Evolutionary conservation across 805 yeast species (phyloP).

Genomic region (Myxozyma neglecta): DNA sequence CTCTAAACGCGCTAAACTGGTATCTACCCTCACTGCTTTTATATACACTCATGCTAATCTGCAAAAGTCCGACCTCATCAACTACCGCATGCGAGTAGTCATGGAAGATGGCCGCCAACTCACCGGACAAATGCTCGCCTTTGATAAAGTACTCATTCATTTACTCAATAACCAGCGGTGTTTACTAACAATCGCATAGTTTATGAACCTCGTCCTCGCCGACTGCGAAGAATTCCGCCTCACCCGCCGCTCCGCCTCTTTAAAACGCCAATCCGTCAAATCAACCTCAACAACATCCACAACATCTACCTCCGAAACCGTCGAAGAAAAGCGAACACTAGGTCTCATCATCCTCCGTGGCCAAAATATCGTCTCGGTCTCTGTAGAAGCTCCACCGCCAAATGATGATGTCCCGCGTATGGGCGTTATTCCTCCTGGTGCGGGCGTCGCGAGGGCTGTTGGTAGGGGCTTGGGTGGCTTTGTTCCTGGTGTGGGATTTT

Average conservation of each 20-base stretch:
- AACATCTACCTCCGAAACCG: constrained; percentile 42
- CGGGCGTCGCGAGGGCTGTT: constrained; percentile 41
- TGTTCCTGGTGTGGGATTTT: constrained; percentile 33
- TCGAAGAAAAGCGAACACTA: constrained; percentile 69
- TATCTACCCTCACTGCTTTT: background rate
- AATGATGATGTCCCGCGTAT: constrained; percentile 42
- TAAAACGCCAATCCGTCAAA: constrained; percentile 33
- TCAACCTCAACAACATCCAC: constrained; percentile 35
- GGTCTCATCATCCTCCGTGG: constrained; percentile 88
- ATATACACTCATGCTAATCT: background rate
- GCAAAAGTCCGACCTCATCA: constrained; percentile 60
- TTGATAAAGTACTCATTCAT: constrained; percentile 62
- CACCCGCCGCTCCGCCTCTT: constrained; percentile 56
- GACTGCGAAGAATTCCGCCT: constrained; percentile 82
- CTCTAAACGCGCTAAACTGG: constrained; percentile 34
- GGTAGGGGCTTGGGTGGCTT: constrained; percentile 37
- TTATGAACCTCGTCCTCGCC: constrained; percentile 79
- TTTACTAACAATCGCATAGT: constrained; percentile 40
- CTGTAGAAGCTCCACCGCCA: constrained; percentile 64
- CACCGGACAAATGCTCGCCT: constrained; percentile 79
- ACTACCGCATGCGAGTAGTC: constrained; percentile 69
- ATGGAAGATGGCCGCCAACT: constrained; percentile 77
- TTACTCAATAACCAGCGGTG: no score
- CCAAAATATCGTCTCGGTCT: constrained; percentile 73
- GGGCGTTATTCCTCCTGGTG: constrained; percentile 39